These are phyloP conservation scores for Coleophoma crateriformis DNA, from an alignment of 2,329 filamentous ascomycete genomes.

Conservation along the genomic window DNA sequence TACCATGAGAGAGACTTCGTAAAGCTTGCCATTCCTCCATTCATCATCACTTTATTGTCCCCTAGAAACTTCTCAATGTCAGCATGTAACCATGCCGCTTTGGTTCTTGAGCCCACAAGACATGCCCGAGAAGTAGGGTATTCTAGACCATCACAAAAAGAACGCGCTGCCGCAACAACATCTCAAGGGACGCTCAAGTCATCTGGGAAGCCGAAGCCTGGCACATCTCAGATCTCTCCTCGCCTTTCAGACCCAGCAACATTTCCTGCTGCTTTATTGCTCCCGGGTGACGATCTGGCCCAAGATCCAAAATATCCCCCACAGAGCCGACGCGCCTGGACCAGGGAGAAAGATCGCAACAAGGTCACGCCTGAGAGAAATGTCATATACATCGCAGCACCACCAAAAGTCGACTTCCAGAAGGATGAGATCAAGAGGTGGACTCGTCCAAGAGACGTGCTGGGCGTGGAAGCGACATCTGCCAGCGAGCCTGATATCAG, in stretches of 20 bases:
- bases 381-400: constrained; percentile 17
- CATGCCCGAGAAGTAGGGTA: constrained; percentile 5
- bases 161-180: constrained; percentile 25
- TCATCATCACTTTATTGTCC: too few species aligned
- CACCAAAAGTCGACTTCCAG: constrained; percentile 9
- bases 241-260: neutral
- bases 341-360: constrained; percentile 12
- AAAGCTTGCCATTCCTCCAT: too few species aligned
- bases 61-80: too few species aligned
- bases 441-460: neutral
- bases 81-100: neutral
- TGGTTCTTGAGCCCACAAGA: neutral
- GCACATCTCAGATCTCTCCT: too few species aligned
- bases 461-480: neutral
- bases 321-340: constrained; percentile 19
- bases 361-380: constrained; percentile 11
- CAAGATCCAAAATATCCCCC: constrained; percentile 11
- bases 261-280: constrained; percentile 18
- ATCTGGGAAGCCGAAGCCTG: neutral
- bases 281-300: constrained; percentile 18
- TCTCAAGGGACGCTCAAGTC: neutral
- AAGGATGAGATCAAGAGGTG: constrained; percentile 7
- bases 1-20: too few species aligned
- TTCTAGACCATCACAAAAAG: constrained; percentile 1
- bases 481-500: constrained; percentile 3